Base-by-base conservation (phyloP, 441 rosid genomes). In the Gossypium schwendimanii region DNA sequence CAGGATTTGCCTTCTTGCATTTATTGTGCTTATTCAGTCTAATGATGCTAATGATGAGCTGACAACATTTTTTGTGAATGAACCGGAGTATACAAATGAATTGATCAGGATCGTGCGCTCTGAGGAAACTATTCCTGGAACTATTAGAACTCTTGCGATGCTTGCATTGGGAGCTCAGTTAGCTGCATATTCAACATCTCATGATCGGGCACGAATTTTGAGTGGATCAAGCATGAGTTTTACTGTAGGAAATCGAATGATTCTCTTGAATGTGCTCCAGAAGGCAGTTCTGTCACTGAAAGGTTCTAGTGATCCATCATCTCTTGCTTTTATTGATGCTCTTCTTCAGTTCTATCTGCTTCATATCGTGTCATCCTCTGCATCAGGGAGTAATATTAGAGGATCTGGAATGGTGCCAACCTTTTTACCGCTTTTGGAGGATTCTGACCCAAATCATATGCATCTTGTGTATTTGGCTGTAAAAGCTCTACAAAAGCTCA, bases 401-500 rank as follows among this genome's bases (percentile, higher is more conserved):
- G 99, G 99, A 9, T 93, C 96, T 63, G 98, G 97, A 71, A 96
- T 93, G 97, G 97, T 96, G 75, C 89, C 97, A 8, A 96, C 99
- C 2, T 91, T 96, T 80, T 85, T 96, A 74, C 98, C 97, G 14
- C 97, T 96, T 76, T 82, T 96, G 82, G 97, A 91, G 86, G 92
- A 96, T 80, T 75, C 88, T 71, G 91, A 96, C 82, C 87, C 95
- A 53, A 84, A 77, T 75, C 99, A 93, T 74, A 80, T 88, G 83
- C 94, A 89, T 79, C 98, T 96, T 84, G 97, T 96, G n/a, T 88
- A 90, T 82, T 85, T 90, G 87, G 97, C 98, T 70, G 96, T 91
- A 64, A 96, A 93, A 89, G 90, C 96, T 63, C 63, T 93, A 65
- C 97, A 93, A 63, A 96, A 93, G 87, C 98, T 96, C 70, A 61